Conservation (phyloP, 2,329 filamentous ascomycete genomes). For the Talaromyces amestolkiae region DNA sequence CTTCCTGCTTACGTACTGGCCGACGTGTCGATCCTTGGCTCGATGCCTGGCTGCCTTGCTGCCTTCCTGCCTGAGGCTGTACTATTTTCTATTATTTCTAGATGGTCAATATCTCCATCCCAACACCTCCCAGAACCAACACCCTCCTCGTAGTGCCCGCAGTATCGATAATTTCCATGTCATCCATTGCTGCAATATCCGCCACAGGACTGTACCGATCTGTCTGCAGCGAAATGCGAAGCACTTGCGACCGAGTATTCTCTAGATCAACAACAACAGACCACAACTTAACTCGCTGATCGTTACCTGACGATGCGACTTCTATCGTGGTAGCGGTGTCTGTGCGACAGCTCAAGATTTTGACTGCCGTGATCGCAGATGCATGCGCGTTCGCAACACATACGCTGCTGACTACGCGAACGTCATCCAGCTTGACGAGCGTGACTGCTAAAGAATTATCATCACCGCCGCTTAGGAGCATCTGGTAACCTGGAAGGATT, state of each 20-base stretch:
- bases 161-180: slow-evolving; percentile 21
- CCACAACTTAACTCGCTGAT: slow-evolving; percentile 49
- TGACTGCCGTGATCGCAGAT: slow-evolving; percentile 43
- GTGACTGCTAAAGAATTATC: slow-evolving; percentile 74
- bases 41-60: not conserved
- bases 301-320: slow-evolving; percentile 45
- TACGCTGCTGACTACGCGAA: slow-evolving; percentile 30
- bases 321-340: slow-evolving; percentile 20
- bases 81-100: not conserved
- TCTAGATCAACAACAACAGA: slow-evolving; percentile 31
- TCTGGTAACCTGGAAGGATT: slow-evolving; percentile 34
- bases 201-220: slow-evolving; percentile 51
- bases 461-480: slow-evolving; percentile 77
- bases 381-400: slow-evolving; percentile 45
- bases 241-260: no score
- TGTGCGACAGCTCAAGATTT: slow-evolving; percentile 27
- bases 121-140: slow-evolving; percentile 50
- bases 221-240: slow-evolving; percentile 26
- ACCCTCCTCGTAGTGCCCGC: not conserved
- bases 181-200: slow-evolving; percentile 54
- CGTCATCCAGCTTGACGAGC: slow-evolving; percentile 31
- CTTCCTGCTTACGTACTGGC: not conserved
- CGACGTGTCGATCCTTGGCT: not conserved
- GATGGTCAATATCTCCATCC: slow-evolving; percentile 42
- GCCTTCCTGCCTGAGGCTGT: not conserved